Conservation (phyloP, 176 grass and related monocot genomes). For the Hordeum marinum region DNA sequence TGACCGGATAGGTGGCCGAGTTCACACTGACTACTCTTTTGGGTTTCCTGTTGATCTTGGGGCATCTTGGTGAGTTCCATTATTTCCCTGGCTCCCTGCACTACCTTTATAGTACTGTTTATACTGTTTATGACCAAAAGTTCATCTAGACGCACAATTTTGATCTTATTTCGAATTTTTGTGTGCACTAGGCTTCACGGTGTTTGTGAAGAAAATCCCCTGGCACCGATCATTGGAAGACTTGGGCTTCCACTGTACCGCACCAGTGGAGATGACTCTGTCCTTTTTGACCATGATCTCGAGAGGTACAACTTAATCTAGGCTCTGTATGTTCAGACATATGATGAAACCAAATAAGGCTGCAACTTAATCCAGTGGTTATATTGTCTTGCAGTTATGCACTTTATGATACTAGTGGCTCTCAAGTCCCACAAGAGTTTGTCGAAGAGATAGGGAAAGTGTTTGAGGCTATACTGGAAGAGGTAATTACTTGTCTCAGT, state of each 20-base stretch:
- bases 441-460: constrained; percentile 79
- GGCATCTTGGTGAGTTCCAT: constrained; percentile 80
- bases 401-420: constrained; percentile 75
- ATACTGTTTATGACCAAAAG: background rate
- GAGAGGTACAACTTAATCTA: constrained; percentile 59
- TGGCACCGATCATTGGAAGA: constrained; percentile 88
- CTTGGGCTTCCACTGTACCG: constrained; percentile 91
- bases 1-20: constrained; percentile 89
- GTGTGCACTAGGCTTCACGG: constrained; percentile 75
- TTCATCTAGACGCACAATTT: background rate
- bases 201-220: constrained; percentile 93
- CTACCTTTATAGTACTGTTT: background rate
- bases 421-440: constrained; percentile 81
- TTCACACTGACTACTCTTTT: constrained; percentile 93
- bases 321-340: background rate
- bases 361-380: background rate
- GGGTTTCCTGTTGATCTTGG: constrained; percentile 96
- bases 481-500: constrained; percentile 43
- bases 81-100: constrained; percentile 15
- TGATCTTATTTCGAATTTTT: constrained; percentile 7
- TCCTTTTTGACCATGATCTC: constrained; percentile 94
- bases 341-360: background rate
- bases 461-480: constrained; percentile 86
- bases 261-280: constrained; percentile 91
- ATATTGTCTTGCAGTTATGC: constrained; percentile 70